phyloP scores from a whole-genome alignment of 2,329 filamentous ascomycete genomes.

The Gnomoniopsis sp. region DNA sequence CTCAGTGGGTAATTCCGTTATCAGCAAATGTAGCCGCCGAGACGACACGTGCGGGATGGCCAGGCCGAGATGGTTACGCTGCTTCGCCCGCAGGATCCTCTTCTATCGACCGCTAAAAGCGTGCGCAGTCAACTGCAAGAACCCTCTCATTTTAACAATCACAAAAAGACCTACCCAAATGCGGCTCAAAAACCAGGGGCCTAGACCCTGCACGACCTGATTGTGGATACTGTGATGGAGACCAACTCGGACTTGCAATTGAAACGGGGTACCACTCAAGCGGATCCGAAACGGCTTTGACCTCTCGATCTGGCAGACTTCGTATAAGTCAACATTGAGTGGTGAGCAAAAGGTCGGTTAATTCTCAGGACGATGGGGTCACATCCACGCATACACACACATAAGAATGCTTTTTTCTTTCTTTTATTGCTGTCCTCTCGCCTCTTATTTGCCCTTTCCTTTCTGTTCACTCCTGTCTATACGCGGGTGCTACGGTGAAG shows the following conservation, averaged over 20 bases:
- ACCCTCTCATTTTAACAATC: background rate
- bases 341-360: background rate
- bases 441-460: background rate
- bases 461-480: background rate
- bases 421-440: too few relatives aligned
- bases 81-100: background rate
- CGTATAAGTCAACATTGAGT: background rate
- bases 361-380: too few relatives aligned
- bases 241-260: background rate
- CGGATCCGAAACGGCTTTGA: conserved; percentile 6
- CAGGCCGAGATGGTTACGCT: too few relatives aligned
- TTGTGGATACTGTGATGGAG: background rate
- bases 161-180: background rate
- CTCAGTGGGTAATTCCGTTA: too few relatives aligned
- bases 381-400: too few relatives aligned
- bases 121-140: background rate
- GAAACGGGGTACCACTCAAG: background rate
- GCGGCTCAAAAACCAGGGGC: background rate
- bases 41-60: too few relatives aligned
- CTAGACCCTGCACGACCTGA: background rate
- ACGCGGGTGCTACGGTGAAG: conserved; percentile 4
- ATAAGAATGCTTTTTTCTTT: background rate
- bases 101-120: background rate
- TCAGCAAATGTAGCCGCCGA: too few relatives aligned
- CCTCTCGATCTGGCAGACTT: conserved; percentile 8